Conservation (phyloP, 1,284 basidiomycete genomes). For the Ustanciosporium gigantosporum region DNA sequence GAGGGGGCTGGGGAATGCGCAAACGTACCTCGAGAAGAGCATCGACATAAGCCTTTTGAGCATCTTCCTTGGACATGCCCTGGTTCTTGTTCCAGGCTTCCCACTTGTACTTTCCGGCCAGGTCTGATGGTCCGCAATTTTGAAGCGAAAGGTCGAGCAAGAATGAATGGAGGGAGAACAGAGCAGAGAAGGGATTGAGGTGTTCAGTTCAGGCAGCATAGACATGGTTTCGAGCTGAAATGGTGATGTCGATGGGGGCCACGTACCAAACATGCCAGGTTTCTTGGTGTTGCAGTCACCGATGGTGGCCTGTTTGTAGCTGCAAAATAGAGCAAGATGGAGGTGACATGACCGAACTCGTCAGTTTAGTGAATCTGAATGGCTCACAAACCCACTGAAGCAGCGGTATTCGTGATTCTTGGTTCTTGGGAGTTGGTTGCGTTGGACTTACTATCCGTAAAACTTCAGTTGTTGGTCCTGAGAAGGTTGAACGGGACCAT, state of each 20-base stretch:
- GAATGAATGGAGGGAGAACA: neutral
- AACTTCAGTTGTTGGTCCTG: slow-evolving; percentile 58
- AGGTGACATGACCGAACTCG: no score
- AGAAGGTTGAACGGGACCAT: slow-evolving; percentile 53
- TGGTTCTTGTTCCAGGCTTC: slow-evolving; percentile 57
- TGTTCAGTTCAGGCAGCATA: neutral
- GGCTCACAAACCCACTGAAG: no score
- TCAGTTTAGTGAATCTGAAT: no score
- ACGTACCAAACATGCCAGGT: slow-evolving; percentile 58
- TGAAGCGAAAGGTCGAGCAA: neutral
- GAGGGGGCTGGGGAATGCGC: no score
- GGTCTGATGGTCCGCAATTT: slow-evolving; percentile 22
- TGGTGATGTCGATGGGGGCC: no score
- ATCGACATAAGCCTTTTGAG: slow-evolving; percentile 55
- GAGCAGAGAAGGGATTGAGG: neutral
- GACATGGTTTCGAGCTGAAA: no score
- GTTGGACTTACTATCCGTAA: slow-evolving; percentile 53
- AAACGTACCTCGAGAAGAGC: slow-evolving; percentile 39
- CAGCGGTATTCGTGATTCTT: no score
- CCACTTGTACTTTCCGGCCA: slow-evolving; percentile 59
- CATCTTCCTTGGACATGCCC: slow-evolving; percentile 48
- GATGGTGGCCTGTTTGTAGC: slow-evolving; percentile 59
- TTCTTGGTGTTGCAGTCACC: slow-evolving; percentile 58
- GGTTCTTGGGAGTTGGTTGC: no score
- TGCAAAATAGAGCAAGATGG: no score